Evolutionary conservation across 1,139 yeast species (phyloP).

Genomic region (Hanseniaspora sp.): DNA sequence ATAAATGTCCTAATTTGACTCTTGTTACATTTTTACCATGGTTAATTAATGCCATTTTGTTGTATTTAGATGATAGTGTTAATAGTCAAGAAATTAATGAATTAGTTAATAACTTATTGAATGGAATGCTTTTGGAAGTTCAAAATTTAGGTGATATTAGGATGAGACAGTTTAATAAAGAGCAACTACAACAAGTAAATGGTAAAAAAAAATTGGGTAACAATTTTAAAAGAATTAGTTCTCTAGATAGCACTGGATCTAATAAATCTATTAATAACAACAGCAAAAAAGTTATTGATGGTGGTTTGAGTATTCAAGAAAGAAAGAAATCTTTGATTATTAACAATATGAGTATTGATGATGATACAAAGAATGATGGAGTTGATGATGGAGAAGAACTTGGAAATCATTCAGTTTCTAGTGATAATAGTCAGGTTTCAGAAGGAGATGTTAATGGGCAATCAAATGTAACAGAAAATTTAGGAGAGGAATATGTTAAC

Average conservation of each 20-base stretch:
- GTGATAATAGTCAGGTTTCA: neutral
- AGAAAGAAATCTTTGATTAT: constrained; percentile 28
- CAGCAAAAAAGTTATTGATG: neutral
- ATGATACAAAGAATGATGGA: constrained; percentile 9
- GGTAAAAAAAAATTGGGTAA: neutral
- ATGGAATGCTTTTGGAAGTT: constrained; percentile 68
- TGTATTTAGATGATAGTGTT: constrained; percentile 11
- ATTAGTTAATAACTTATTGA: constrained; percentile 69
- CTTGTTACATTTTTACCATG: constrained; percentile 79
- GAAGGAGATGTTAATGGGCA: neutral
- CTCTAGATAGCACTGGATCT: constrained; percentile 3
- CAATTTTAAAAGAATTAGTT: constrained; percentile 4
- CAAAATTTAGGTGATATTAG: constrained; percentile 63
- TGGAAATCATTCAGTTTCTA: neutral
- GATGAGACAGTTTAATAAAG: constrained; percentile 21
- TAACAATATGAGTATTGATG: constrained; percentile 16
- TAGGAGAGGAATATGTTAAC: constrained; percentile 55
- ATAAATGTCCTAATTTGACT: constrained; percentile 87
- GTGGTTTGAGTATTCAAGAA: constrained; percentile 25
- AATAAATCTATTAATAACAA: neutral
- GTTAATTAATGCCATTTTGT: constrained; percentile 70
- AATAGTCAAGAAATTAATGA: constrained; percentile 72
- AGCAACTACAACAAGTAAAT: neutral
- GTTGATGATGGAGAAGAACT: neutral
- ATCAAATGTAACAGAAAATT: neutral